phyloP scores from a whole-genome alignment of 495 filamentous ascomycete species.

The Oleoguttula mirabilis region DNA sequence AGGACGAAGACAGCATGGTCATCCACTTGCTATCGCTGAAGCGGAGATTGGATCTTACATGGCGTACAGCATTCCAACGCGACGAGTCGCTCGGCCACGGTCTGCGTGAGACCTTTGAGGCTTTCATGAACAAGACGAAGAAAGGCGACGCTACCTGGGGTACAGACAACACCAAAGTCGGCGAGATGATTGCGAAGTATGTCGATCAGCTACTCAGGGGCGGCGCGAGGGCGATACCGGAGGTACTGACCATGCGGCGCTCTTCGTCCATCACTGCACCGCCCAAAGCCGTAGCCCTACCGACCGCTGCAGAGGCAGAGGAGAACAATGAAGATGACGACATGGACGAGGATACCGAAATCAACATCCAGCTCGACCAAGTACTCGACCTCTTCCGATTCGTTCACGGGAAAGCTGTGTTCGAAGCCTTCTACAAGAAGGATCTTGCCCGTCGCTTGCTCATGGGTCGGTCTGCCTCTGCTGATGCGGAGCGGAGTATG shows the following conservation, averaged over 20 bases:
- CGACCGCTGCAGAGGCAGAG: conserved; percentile 20
- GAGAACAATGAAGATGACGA: conserved; percentile 43
- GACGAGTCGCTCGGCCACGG: conserved; percentile 62
- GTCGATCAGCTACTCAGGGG: conserved; percentile 82
- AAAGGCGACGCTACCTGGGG: conserved; percentile 52
- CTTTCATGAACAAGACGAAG: conserved; percentile 79
- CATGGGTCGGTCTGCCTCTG: conserved; percentile 81
- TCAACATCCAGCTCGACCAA: conserved; percentile 80
- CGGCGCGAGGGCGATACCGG: conserved; percentile 67
- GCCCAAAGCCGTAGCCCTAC: background rate
- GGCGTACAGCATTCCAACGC: conserved; percentile 56
- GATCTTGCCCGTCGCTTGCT: conserved; percentile 81
- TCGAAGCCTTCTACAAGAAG: conserved; percentile 98
- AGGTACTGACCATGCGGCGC: conserved; percentile 34
- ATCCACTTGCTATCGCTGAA: conserved; percentile 71
- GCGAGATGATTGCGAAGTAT: conserved; percentile 97
- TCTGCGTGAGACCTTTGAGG: conserved; percentile 70
- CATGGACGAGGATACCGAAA: conserved; percentile 76
- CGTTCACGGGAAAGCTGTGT: conserved; percentile 92
- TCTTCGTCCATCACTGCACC: conserved; percentile 14
- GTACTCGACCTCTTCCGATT: conserved; percentile 91
- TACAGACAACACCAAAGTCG: conserved; percentile 80
- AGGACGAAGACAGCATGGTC: conserved; percentile 74
- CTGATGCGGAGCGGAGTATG: conserved; percentile 94
- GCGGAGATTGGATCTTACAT: conserved; percentile 61